Conservation (phyloP, 2,329 filamentous ascomycete genomes). For the Biscogniauxia marginata region DNA sequence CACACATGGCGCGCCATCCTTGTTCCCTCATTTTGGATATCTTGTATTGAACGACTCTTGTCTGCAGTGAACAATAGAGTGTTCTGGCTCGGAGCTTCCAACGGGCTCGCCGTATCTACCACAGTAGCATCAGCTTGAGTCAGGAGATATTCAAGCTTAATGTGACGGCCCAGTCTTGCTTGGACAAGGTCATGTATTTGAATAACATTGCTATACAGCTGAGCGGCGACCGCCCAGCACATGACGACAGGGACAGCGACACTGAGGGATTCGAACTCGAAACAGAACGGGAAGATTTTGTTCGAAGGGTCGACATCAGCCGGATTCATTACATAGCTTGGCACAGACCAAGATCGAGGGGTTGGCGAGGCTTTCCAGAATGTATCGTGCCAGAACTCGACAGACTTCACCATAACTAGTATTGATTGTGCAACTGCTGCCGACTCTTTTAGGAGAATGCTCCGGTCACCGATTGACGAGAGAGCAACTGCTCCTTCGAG, state of each 20-base stretch:
- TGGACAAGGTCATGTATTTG: conserved; percentile 16
- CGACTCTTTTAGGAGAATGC: conserved; percentile 10
- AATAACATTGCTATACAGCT: conserved; percentile 20
- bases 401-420: conserved; percentile 8
- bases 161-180: conserved; percentile 9
- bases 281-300: conserved; percentile 16
- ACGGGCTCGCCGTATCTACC: not conserved
- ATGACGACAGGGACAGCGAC: conserved; percentile 12
- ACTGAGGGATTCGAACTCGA: conserved; percentile 17
- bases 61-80: too few relatives aligned
- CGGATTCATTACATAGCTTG: conserved; percentile 14
- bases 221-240: conserved; percentile 16
- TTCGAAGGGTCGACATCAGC: conserved; percentile 10
- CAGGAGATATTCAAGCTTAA: conserved; percentile 10
- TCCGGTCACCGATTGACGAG: conserved; percentile 7
- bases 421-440: conserved; percentile 8
- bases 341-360: conserved; percentile 14
- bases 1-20: conserved; percentile 19
- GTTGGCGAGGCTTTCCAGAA: conserved; percentile 13
- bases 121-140: not conserved
- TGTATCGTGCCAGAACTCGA: conserved; percentile 14
- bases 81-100: too few relatives aligned
- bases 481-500: conserved; percentile 14
- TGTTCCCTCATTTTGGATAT: conserved; percentile 14
- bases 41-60: conserved; percentile 16